Evolutionary conservation across 352 stramenopile genomes (phyloP), one percentile per base, ranked within the genome.

Genomic region (Phytophthora tentaculata): DNA sequence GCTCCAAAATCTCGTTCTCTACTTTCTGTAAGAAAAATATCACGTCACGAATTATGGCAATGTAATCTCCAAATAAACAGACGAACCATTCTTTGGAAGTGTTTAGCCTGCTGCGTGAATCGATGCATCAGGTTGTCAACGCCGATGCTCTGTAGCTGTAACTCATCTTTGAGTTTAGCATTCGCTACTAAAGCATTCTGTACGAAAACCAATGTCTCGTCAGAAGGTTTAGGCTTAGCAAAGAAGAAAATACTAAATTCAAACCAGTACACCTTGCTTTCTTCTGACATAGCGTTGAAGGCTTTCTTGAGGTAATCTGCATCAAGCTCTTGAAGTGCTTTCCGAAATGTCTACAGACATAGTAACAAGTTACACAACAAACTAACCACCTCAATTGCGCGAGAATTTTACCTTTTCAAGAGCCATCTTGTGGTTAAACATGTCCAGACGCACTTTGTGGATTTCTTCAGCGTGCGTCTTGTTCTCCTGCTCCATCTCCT

Each of bases 341-440:
- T 93, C 10, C 85, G 74, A 55, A 93, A 93, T 1, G 85, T 91
- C 80, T 90, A 51, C 28, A 49, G 12, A 43, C 35, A 43, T 17
- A 5, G 35, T 19, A 43, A 7, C 12, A 43, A 43, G 14, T 43
- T 43, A 43, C 35, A 43, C 7, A 19, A n/a, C 35, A 43, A 43
- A 14, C 32, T 9, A 12, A 4, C 29, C 8, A 56, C 16, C 19
- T 49, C 19, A 26, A 48, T 47, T 47, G 51, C 22, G 10, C 32
- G 14, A 16, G 52, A n/a, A 39, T n/a, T 17, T 58, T 35, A 90
- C 81, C 80, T 93, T 90, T 65, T 93, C 85, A 24, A 93, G 73
- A 35, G 83, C 83, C 83, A 93, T 92, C 56, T 92, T 93, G 77
- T 92, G 85, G 56, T 93, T 93, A 62, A 93, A 93, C 83, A 91